A percentile compares a stretch with the other conserved stretches of the same genome.
Evolutionary conservation across 768 basidiomycete species (phyloP).

Genomic region (Mycena polygramma): DNA sequence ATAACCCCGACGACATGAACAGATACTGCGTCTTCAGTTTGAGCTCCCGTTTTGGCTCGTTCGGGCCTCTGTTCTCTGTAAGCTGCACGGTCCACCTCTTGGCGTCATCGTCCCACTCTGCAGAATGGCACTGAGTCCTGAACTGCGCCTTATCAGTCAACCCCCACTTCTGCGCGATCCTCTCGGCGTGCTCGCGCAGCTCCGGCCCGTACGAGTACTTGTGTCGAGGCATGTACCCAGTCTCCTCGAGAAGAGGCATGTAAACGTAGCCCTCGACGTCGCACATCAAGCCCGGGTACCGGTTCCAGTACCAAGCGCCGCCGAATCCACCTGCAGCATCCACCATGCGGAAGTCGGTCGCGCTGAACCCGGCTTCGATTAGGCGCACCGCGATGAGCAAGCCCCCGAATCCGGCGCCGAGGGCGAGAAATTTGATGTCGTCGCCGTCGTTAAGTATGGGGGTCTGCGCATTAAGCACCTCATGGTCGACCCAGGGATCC

Average conservation of each 20-base stretch:
- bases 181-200: constrained; percentile 32
- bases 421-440: constrained; percentile 22
- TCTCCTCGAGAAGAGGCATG: constrained; percentile 40
- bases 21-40: constrained; percentile 7
- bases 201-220: constrained; percentile 37
- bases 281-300: constrained; percentile 41
- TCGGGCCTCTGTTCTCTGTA: constrained; percentile 16
- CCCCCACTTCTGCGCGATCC: constrained; percentile 35
- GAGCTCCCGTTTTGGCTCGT: constrained; percentile 7
- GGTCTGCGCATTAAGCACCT: constrained; percentile 18
- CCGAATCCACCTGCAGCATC: constrained; percentile 38
- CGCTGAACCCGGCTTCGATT: constrained; percentile 31
- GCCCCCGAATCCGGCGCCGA: constrained; percentile 28
- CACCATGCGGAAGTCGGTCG: constrained; percentile 27
- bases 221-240: constrained; percentile 35
- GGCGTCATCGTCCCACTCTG: constrained; percentile 16
- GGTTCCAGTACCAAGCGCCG: constrained; percentile 40
- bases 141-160: constrained; percentile 32
- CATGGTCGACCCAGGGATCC: constrained; percentile 33
- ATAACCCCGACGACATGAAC: constrained; percentile 1
- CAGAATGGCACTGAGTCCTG: constrained; percentile 9
- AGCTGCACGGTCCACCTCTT: constrained; percentile 17
- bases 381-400: constrained; percentile 27
- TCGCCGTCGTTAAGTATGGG: constrained; percentile 24
- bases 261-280: constrained; percentile 39